phyloP scores from a whole-genome alignment of 768 basidiomycete species.

The Postia placenta region DNA sequence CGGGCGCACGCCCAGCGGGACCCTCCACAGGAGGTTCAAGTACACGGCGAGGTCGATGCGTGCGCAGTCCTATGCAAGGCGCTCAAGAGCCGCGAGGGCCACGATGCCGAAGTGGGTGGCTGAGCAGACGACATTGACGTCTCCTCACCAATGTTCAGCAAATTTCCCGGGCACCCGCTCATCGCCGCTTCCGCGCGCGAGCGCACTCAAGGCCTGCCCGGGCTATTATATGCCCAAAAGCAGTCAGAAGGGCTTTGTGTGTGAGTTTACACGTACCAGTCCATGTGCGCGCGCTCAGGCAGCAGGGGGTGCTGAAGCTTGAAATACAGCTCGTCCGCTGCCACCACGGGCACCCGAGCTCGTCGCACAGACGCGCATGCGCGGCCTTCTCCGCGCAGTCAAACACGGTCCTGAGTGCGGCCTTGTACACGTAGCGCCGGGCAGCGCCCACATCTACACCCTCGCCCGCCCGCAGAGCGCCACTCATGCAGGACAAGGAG shows the following conservation, averaged over 20 bases:
- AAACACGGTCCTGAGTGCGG: constrained; percentile 51
- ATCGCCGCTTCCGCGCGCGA: too few relatives aligned
- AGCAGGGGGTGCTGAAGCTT: constrained; percentile 52
- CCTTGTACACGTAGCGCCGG: constrained; percentile 44
- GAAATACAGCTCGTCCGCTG: constrained; percentile 51
- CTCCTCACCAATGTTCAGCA: too few relatives aligned
- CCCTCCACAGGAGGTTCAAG: constrained; percentile 47
- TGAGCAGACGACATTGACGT: constrained; percentile 43
- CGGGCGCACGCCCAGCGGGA: constrained; percentile 45
- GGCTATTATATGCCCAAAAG: too few relatives aligned
- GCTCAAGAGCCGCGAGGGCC: constrained; percentile 53
- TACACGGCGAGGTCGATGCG: constrained; percentile 37
- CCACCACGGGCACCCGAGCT: constrained; percentile 45
- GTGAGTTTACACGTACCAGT: constrained; percentile 67
- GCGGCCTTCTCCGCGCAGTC: constrained; percentile 64
- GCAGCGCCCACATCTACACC: constrained; percentile 20
- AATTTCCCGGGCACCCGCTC: too few relatives aligned
- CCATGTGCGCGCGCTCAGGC: constrained; percentile 51
- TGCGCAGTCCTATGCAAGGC: constrained; percentile 40
- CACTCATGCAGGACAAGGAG: constrained; percentile 54
- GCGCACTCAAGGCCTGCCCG: too few relatives aligned
- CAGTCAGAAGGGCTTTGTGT: too few relatives aligned
- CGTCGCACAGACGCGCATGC: constrained; percentile 61
- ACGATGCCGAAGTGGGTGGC: constrained; percentile 51
- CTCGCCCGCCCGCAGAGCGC: constrained; percentile 21